Conservation (phyloP, 2,329 filamentous ascomycete species). For the Colletotrichum higginsianum region DNA sequence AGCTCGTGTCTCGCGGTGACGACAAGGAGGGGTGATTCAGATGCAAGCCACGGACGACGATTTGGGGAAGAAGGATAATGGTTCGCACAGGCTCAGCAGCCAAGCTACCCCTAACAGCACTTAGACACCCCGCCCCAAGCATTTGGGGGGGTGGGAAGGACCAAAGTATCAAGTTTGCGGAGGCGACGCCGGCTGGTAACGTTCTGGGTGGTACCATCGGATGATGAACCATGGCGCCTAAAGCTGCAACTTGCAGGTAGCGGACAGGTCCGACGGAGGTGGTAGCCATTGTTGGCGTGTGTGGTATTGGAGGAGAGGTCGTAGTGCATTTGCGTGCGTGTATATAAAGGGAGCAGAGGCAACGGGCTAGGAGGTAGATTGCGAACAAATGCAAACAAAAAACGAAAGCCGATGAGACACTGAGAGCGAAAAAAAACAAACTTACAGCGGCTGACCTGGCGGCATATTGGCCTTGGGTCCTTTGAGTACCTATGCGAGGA, state of each 20-base stretch:
- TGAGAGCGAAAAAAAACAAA: slow-evolving; percentile 15
- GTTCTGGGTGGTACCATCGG: slow-evolving; percentile 5
- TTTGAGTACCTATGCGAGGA: not conserved
- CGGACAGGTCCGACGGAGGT: slow-evolving; percentile 9
- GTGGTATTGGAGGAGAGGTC: not conserved
- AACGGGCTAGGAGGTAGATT: not conserved
- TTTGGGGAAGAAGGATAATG: slow-evolving; percentile 33
- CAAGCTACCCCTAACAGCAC: slow-evolving; percentile 5
- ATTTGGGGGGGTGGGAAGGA: slow-evolving; percentile 7
- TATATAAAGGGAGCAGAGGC: slow-evolving; percentile 1
- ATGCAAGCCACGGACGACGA: slow-evolving; percentile 32
- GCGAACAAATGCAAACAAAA: not conserved
- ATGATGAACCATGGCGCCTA: slow-evolving; percentile 32
- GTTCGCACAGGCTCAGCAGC: slow-evolving; percentile 28
- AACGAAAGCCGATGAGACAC: slow-evolving; percentile 16
- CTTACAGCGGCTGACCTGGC: slow-evolving; percentile 41
- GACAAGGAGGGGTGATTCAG: slow-evolving; percentile 8
- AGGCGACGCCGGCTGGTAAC: slow-evolving; percentile 8
- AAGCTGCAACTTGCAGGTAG: slow-evolving; percentile 33
- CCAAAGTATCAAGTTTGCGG: slow-evolving; percentile 33
- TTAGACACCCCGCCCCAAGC: slow-evolving; percentile 12
- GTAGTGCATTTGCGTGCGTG: slow-evolving; percentile 6
- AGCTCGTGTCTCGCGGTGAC: slow-evolving; percentile 28
- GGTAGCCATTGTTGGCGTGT: slow-evolving; percentile 1
- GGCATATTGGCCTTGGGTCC: slow-evolving; percentile 21